A percentile compares a stretch with the other conserved stretches of the same genome.
These are phyloP conservation scores for Candida multigemmis DNA, from an alignment of 805 yeast species.

Conservation along the genomic window DNA sequence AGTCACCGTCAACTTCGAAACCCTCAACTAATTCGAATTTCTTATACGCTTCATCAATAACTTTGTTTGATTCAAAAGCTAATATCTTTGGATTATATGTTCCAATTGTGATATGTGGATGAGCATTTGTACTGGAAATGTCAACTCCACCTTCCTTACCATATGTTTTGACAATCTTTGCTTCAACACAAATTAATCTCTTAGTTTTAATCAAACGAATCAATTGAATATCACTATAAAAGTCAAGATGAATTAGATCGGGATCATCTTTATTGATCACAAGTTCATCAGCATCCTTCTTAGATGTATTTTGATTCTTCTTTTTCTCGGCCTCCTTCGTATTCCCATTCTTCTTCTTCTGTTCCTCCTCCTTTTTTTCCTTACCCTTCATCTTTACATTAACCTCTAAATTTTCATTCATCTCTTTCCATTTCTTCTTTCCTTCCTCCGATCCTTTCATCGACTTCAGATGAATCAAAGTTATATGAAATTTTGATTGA, in stretches of 20 bases:
- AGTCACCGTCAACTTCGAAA: no score
- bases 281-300: constrained; percentile 16
- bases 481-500: constrained; percentile 56
- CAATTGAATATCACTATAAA: constrained; percentile 31
- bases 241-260: constrained; percentile 5
- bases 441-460: constrained; percentile 4
- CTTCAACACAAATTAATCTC: constrained; percentile 46
- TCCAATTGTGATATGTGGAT: constrained; percentile 7
- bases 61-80: no score
- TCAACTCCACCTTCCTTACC: background rate
- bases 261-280: constrained; percentile 11
- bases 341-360: constrained; percentile 10
- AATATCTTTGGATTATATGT: no score
- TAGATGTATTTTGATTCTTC: constrained; percentile 4
- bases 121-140: constrained; percentile 3
- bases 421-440: constrained; percentile 12
- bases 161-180: constrained; percentile 16
- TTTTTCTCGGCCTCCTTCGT: constrained; percentile 1
- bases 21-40: no score
- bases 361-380: background rate
- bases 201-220: constrained; percentile 37
- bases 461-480: constrained; percentile 41
- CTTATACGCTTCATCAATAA: no score
- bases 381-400: constrained; percentile 5
- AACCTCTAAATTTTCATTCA: constrained; percentile 6